Evolutionary conservation across 1,284 basidiomycete genomes (phyloP).

Genomic region (Puccinia brachypodii): DNA sequence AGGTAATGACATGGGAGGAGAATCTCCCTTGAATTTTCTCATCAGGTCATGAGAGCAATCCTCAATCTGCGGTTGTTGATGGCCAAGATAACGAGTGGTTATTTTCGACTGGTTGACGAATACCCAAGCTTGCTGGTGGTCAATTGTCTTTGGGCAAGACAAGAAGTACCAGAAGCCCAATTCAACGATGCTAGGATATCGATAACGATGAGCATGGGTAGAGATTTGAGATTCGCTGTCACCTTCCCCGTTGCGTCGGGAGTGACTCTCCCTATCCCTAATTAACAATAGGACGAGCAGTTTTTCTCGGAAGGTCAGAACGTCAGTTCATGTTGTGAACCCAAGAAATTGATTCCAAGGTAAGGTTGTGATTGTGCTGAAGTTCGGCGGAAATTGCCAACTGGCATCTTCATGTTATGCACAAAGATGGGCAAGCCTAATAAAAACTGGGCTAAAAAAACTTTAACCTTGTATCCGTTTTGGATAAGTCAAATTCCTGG

Average conservation of each 20-base stretch:
- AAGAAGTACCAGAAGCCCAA: neutral
- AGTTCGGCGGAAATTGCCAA: conserved; percentile 3
- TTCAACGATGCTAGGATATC: neutral
- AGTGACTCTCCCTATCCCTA: neutral
- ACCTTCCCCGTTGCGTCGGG: neutral
- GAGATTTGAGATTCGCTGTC: neutral
- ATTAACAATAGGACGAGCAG: neutral
- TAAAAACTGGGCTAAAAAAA: neutral
- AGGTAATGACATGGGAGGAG: neutral
- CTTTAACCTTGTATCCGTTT: neutral
- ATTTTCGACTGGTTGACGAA: neutral
- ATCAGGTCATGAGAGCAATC: neutral
- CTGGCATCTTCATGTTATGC: neutral
- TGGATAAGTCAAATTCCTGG: neutral
- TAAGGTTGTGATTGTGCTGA: neutral
- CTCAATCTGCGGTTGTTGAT: neutral
- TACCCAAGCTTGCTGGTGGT: conserved; percentile 13
- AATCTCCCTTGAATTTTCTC: neutral
- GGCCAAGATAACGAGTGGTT: neutral
- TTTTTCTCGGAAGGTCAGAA: conserved; percentile 8
- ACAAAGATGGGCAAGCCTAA: conserved; percentile 1
- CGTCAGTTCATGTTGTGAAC: conserved; percentile 1
- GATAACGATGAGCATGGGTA: neutral
- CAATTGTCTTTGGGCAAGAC: neutral
- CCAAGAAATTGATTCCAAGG: conserved; percentile 17